phyloP scores from a whole-genome alignment of 768 basidiomycete species.

The Hygrocybe punicea region DNA sequence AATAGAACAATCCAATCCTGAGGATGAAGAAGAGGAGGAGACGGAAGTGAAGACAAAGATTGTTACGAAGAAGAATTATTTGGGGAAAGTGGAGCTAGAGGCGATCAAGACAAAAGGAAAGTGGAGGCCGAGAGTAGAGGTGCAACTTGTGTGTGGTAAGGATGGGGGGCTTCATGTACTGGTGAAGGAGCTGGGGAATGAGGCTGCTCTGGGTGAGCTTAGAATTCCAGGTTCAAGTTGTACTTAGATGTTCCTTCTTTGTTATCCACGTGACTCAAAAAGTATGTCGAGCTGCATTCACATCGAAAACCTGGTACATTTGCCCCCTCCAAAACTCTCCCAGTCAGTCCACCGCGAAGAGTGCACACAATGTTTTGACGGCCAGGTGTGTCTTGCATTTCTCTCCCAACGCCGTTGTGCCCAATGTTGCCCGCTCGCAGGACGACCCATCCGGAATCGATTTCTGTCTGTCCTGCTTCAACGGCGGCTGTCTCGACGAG shows the following conservation, averaged over 20 bases:
- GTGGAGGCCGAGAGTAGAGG: conserved; percentile 51
- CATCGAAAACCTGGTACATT: conserved; percentile 43
- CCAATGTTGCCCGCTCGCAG: conserved; percentile 37
- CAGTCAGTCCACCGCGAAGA: conserved; percentile 86
- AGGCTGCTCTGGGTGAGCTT: conserved; percentile 10
- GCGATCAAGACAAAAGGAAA: conserved; percentile 57
- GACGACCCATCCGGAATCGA: conserved; percentile 75
- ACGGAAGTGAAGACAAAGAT: conserved; percentile 52
- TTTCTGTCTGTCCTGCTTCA: conserved; percentile 91
- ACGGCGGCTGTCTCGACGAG: conserved; percentile 74
- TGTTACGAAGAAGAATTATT: no score
- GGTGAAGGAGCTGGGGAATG: conserved; percentile 38
- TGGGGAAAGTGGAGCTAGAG: conserved; percentile 44
- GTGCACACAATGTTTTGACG: conserved; percentile 96
- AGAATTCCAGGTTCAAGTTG: background rate
- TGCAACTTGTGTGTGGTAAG: conserved; percentile 37
- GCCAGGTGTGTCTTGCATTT: conserved; percentile 47
- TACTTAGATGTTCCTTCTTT: background rate
- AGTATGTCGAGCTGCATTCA: conserved; percentile 45
- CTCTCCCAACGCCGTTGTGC: conserved; percentile 1
- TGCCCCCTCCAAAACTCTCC: conserved; percentile 57
- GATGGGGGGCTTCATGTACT: conserved; percentile 40
- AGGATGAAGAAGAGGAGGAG: conserved; percentile 47
- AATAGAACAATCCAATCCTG: conserved; percentile 45
- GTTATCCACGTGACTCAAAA: background rate